These are phyloP conservation scores for Lotmaria passim DNA, from an alignment of 208 protist species.

Conservation along the genomic window DNA sequence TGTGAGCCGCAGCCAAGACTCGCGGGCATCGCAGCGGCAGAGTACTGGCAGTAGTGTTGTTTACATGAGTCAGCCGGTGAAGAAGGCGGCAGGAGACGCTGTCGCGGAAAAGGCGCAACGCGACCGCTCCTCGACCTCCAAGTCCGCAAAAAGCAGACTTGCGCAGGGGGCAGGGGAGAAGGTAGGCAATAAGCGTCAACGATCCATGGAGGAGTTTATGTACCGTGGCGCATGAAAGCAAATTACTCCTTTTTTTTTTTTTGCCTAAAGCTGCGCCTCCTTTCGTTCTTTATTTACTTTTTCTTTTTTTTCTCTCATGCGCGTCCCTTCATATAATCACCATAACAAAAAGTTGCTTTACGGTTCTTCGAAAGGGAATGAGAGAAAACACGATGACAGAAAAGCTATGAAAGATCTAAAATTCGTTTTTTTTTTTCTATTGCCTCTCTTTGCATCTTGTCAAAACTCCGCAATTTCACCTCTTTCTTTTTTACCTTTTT, in stretches of 20 bases:
- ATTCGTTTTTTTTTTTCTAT: no score
- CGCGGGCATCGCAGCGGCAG: slow-evolving; percentile 22
- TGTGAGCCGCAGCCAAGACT: not conserved
- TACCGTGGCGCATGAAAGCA: slow-evolving; percentile 5
- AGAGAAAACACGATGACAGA: no score
- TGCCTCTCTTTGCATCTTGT: no score
- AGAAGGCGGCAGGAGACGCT: not conserved
- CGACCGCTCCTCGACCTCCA: not conserved
- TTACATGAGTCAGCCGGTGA: slow-evolving; percentile 27
- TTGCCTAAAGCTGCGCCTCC: no score
- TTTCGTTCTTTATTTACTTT: not conserved
- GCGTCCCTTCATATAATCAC: no score
- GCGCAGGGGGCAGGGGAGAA: not conserved
- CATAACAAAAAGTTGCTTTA: no score
- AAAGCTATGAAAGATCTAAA: no score
- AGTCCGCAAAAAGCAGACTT: not conserved
- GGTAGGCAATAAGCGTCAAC: slow-evolving; percentile 30
- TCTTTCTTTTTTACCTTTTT: no score
- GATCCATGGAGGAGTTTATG: slow-evolving; percentile 50
- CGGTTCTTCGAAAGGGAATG: no score
- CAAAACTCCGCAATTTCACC: no score
- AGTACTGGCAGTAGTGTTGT: slow-evolving; percentile 42
- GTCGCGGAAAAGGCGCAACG: not conserved
- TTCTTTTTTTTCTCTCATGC: not conserved
- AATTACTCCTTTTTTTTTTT: not conserved